Percentiles rank a stretch among this genome's conserved stretches.
Evolutionary conservation across 1,284 basidiomycete genomes (phyloP).

Genomic region (Tylopilus sp.): DNA sequence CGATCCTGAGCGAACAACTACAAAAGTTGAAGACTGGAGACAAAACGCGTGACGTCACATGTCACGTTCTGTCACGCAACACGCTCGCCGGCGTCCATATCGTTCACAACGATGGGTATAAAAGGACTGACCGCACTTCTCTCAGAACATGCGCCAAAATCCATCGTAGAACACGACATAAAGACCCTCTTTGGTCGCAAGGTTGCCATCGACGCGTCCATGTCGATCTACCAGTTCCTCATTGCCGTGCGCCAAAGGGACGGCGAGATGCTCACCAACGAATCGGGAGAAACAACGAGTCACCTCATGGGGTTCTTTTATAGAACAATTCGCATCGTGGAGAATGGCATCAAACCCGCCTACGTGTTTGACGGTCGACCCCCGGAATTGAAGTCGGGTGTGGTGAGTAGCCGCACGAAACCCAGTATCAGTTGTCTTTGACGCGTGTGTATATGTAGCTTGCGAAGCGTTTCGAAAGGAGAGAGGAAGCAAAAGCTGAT

Average conservation of each 20-base stretch:
- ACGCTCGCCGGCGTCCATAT: neutral
- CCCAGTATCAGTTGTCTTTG: neutral
- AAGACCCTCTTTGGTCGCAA: conserved; percentile 97
- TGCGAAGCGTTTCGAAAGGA: conserved; percentile 85
- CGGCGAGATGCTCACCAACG: conserved; percentile 95
- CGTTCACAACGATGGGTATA: conserved; percentile 63
- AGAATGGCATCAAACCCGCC: conserved; percentile 97
- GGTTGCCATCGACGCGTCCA: conserved; percentile 98
- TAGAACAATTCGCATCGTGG: conserved; percentile 95
- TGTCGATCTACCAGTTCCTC: conserved; percentile 95
- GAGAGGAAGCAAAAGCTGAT: conserved; percentile 92
- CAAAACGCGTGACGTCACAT: conserved; percentile 12
- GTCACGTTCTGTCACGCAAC: conserved; percentile 15
- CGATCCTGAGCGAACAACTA: too few relatives aligned
- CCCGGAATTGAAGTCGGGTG: conserved; percentile 93
- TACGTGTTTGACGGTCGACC: conserved; percentile 99
- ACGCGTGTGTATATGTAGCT: conserved; percentile 49
- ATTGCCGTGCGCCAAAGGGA: conserved; percentile 97
- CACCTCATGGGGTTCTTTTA: conserved; percentile 99
- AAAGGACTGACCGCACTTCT: conserved; percentile 91
- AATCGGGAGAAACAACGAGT: conserved; percentile 94
- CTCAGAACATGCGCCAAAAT: conserved; percentile 82
- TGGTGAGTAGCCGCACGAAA: conserved; percentile 56
- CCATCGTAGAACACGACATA: conserved; percentile 90
- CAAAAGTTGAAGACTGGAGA: too few relatives aligned